A percentile compares a stretch with the other conserved stretches of the same genome.
These are phyloP conservation scores for Thielaviopsis musarum DNA, from an alignment of 2,329 filamentous ascomycete species.

Conservation along the genomic window DNA sequence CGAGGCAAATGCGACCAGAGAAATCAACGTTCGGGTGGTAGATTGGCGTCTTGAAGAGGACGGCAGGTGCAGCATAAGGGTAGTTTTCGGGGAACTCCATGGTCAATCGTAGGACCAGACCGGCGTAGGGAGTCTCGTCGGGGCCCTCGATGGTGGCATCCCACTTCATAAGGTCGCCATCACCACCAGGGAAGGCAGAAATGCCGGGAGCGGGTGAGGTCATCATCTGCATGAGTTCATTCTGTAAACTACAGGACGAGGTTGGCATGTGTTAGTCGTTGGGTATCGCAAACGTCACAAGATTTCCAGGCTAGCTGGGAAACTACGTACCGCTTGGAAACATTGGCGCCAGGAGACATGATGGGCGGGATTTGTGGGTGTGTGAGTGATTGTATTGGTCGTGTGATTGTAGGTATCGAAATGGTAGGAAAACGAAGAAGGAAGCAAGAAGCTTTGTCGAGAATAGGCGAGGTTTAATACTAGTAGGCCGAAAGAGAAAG, in stretches of 20 bases:
- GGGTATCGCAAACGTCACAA: slow-evolving; percentile 1
- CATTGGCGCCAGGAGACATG: slow-evolving; percentile 18
- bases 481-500: too few relatives aligned
- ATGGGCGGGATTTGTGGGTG: background rate
- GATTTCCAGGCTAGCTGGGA: background rate
- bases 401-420: background rate
- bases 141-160: slow-evolving; percentile 87
- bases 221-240: slow-evolving; percentile 97
- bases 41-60: slow-evolving; percentile 95
- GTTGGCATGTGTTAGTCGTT: background rate
- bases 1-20: slow-evolving; percentile 86
- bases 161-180: slow-evolving; percentile 85
- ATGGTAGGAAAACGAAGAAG: background rate
- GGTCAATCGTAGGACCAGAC: slow-evolving; percentile 77
- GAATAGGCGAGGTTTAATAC: too few relatives aligned
- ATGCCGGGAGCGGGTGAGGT: slow-evolving; percentile 83
- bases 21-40: slow-evolving; percentile 99
- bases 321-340: slow-evolving; percentile 52
- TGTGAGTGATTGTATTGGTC: background rate
- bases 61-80: slow-evolving; percentile 76
- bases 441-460: too few relatives aligned
- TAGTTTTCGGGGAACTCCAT: slow-evolving; percentile 88
- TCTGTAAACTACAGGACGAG: slow-evolving; percentile 54
- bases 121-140: slow-evolving; percentile 76
- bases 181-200: slow-evolving; percentile 81